A percentile compares a stretch with the other conserved stretches of the same genome.
Conservation (phyloP, 2,329 filamentous ascomycete genomes). For the Botrytis deweyae region DNA sequence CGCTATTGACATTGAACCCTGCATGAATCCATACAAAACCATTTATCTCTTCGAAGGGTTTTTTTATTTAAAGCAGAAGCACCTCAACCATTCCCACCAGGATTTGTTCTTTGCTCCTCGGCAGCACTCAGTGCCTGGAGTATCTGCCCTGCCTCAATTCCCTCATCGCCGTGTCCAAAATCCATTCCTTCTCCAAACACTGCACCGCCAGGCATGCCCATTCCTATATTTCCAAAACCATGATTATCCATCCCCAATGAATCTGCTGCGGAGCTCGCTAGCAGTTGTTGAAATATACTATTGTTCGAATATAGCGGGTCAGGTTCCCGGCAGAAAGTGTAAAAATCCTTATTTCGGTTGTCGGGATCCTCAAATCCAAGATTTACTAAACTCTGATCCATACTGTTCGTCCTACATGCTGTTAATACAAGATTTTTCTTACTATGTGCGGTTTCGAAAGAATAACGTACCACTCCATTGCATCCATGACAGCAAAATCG, state of each 20-base stretch:
- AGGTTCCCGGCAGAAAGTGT: constrained; percentile 38
- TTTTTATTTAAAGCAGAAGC: neutral
- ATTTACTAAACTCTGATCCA: constrained; percentile 40
- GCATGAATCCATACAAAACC: neutral
- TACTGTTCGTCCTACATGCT: constrained; percentile 35
- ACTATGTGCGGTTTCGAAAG: neutral
- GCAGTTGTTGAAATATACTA: constrained; percentile 36
- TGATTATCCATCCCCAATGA: constrained; percentile 28
- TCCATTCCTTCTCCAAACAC: constrained; percentile 20
- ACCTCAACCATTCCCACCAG: constrained; percentile 15
- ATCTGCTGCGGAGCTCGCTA: constrained; percentile 36
- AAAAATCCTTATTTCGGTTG: constrained; percentile 40
- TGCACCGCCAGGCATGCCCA: constrained; percentile 13
- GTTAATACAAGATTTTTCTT: constrained; percentile 24
- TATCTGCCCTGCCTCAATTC: constrained; percentile 39
- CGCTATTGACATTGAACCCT: neutral
- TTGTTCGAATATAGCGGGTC: constrained; percentile 37
- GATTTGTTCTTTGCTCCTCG: constrained; percentile 28
- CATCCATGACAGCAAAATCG: constrained; percentile 57
- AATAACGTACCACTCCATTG: constrained; percentile 46
- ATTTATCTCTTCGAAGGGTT: neutral
- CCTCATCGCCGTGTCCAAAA: constrained; percentile 33
- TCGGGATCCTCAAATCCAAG: constrained; percentile 40
- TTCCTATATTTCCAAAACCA: constrained; percentile 25
- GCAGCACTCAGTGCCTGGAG: constrained; percentile 37